phyloP scores from a whole-genome alignment of 2,329 filamentous ascomycete species.

The Hypoxylon sp. region DNA sequence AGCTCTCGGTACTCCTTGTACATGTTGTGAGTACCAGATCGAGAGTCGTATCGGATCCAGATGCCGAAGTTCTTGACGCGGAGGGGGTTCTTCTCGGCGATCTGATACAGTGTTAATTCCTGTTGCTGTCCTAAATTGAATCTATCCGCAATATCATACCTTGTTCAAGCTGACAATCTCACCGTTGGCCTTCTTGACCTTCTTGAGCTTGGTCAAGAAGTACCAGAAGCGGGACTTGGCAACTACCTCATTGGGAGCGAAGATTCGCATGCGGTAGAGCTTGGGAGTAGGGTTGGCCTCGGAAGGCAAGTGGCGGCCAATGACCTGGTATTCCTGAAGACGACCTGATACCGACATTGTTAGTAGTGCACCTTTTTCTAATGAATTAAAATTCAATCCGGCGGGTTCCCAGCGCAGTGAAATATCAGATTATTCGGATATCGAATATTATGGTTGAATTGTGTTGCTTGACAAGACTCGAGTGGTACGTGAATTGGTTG shows the following conservation, averaged over 20 bases:
- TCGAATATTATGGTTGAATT: neutral
- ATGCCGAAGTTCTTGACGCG: slow-evolving; percentile 99
- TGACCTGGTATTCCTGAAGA: slow-evolving; percentile 99
- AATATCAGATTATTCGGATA: neutral
- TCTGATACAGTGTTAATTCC: slow-evolving; percentile 66
- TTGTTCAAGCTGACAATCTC: slow-evolving; percentile 98
- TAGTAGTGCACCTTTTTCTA: slow-evolving; percentile 48
- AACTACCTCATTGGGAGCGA: slow-evolving; percentile 96
- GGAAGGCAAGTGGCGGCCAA: slow-evolving; percentile 98
- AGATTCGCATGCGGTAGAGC: slow-evolving; percentile 99
- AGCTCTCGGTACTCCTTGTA: slow-evolving; percentile 99
- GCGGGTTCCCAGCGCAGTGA: neutral
- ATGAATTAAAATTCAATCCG: neutral
- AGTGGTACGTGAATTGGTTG: slow-evolving; percentile 6
- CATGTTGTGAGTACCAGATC: slow-evolving; percentile 99
- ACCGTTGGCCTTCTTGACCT: slow-evolving; percentile 99
- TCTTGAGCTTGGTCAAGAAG: slow-evolving; percentile 98
- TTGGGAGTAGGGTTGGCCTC: slow-evolving; percentile 97
- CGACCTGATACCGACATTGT: slow-evolving; percentile 77
- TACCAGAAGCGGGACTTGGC: slow-evolving; percentile 99
- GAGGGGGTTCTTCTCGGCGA: slow-evolving; percentile 98
- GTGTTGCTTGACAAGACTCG: slow-evolving; percentile 4
- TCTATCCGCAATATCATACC: slow-evolving; percentile 70
- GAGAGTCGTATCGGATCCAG: slow-evolving; percentile 99
- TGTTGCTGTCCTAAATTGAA: neutral